Percentiles rank a stretch among this genome's conserved stretches.
Conservation (phyloP, 352 stramenopile species). For the Phytopythium oedochilum region DNA sequence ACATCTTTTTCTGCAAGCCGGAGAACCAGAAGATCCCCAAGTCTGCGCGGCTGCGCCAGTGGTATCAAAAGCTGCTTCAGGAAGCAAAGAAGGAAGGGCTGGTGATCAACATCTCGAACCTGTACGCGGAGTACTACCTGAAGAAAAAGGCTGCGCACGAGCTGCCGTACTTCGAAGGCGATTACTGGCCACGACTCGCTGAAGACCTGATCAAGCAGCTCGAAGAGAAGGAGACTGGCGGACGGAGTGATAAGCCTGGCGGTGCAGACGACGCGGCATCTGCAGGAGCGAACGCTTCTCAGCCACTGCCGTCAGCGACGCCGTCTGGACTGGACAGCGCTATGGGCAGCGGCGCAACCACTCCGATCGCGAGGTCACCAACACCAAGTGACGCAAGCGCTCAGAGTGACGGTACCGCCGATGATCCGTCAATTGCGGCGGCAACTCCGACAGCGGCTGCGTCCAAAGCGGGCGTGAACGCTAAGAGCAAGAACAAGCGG, state of each 20-base stretch:
- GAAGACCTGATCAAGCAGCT: constrained; percentile 99
- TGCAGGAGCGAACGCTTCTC: constrained; percentile 3
- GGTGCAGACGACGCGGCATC: constrained; percentile 7
- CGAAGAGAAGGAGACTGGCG: constrained; percentile 85
- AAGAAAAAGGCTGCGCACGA: constrained; percentile 86
- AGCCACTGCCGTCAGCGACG: constrained; percentile 1
- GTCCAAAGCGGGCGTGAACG: constrained; percentile 16
- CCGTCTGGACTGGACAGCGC: constrained; percentile 9
- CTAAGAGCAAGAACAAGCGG: constrained; percentile 73
- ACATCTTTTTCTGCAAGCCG: constrained; percentile 90
- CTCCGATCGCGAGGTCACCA: constrained; percentile 42
- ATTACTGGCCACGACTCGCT: constrained; percentile 98
- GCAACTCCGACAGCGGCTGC: constrained; percentile 17
- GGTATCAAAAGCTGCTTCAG: constrained; percentile 83
- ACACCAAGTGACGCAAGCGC: constrained; percentile 34
- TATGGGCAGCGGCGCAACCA: constrained; percentile 26
- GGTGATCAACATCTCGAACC: constrained; percentile 76
- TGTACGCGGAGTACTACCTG: constrained; percentile 86
- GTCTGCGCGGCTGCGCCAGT: constrained; percentile 74
- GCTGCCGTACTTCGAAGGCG: constrained; percentile 98
- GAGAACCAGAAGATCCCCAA: constrained; percentile 90
- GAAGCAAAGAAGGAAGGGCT: constrained; percentile 80
- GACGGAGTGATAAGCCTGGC: constrained; percentile 20
- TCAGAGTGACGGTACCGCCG: constrained; percentile 18
- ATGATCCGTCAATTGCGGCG: constrained; percentile 7